These are phyloP conservation scores for Powellomyces hirtus DNA, from an alignment of 192 early-diverging fungal genomes.

Conservation along the genomic window DNA sequence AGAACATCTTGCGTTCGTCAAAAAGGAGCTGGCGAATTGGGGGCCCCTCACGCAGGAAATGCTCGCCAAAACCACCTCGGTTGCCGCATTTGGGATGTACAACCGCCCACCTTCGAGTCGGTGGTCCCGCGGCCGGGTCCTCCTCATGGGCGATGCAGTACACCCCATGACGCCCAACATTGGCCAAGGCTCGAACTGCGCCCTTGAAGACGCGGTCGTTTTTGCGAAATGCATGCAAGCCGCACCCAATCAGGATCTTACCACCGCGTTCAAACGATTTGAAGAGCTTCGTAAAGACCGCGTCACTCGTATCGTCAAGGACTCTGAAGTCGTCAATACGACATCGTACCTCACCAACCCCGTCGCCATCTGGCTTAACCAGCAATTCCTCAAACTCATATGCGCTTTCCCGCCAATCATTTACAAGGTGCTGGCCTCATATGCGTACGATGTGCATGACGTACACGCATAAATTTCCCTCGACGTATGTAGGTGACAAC, in stretches of 20 bases:
- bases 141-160: conserved; percentile 40
- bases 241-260: background rate
- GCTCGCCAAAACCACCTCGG: background rate
- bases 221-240: background rate
- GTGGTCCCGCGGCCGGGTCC: conserved; percentile 1
- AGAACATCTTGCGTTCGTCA: background rate
- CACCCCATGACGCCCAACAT: conserved; percentile 46
- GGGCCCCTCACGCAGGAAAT: background rate
- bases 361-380: background rate
- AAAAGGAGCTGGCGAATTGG: background rate
- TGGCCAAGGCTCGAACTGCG: conserved; percentile 45
- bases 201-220: conserved; percentile 43
- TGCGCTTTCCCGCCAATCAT: no score
- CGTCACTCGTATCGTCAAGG: background rate
- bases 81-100: background rate
- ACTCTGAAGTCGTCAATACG: background rate
- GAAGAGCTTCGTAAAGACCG: background rate
- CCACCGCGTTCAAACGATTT: background rate
- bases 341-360: background rate
- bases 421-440: no score
- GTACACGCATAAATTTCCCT: no score
- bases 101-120: background rate
- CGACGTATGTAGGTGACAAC: no score
- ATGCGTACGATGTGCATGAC: no score
- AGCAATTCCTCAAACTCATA: no score